phyloP scores from a whole-genome alignment of 1,284 basidiomycete species.

The Cystobasidium pallidum region DNA sequence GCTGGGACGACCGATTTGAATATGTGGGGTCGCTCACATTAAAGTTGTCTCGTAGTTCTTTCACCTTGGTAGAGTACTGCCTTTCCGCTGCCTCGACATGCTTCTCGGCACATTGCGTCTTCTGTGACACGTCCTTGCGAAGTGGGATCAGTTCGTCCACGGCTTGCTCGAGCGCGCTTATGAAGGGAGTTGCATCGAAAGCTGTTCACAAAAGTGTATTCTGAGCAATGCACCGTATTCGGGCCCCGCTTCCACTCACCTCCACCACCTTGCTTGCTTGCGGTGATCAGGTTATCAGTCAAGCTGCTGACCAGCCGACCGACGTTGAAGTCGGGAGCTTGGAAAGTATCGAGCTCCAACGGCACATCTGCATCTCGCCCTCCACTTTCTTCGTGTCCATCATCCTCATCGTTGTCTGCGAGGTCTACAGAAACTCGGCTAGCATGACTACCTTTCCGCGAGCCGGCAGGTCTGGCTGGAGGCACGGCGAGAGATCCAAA shows the following conservation, averaged over 20 bases:
- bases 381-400: background rate
- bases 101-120: conserved; percentile 88
- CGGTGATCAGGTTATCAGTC: conserved; percentile 48
- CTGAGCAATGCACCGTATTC: background rate
- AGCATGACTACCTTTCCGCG: conserved; percentile 15
- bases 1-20: background rate
- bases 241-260: conserved; percentile 30
- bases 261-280: conserved; percentile 42
- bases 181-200: conserved; percentile 91
- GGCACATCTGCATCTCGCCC: conserved; percentile 7
- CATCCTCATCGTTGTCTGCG: conserved; percentile 10
- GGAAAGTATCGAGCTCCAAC: conserved; percentile 50
- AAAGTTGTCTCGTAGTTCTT: conserved; percentile 87
- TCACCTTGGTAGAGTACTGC: conserved; percentile 91
- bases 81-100: conserved; percentile 85
- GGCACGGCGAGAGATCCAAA: background rate
- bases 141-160: conserved; percentile 83
- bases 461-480: conserved; percentile 15
- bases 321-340: conserved; percentile 50
- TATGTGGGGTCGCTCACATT: conserved; percentile 65
- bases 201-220: conserved; percentile 63
- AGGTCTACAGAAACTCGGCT: conserved; percentile 21
- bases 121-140: conserved; percentile 81
- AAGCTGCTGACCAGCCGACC: conserved; percentile 47
- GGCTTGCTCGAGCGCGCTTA: conserved; percentile 84